Base-by-base conservation (phyloP, 331 rosid species). In the Rhamnella rubrinervis region DNA sequence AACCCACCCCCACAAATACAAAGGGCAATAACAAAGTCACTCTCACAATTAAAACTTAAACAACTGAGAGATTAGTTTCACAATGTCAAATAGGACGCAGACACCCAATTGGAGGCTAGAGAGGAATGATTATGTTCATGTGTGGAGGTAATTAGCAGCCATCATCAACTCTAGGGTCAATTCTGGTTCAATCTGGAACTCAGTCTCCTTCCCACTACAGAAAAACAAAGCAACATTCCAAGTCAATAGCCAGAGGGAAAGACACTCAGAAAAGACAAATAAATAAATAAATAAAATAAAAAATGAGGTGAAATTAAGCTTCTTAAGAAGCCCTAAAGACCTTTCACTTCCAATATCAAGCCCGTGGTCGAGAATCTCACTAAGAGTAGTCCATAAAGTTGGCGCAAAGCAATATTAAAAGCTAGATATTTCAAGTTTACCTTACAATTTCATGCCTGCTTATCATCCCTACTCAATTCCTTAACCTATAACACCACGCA, bases 121-220 rank as follows among this genome's bases (percentile, higher is more conserved):
- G 57, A 70, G 57, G 66, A 41, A 64, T 26, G 78, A 26, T 3
- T 65, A 47, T 23, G 20, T 55, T 88, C 80, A 88, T 53, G 97
- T 91, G 84, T 91, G 91, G 46, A 88, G 96, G 79, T 91, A 91
- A 80, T 91, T 91, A 76, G 97, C 97, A 50, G 96, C 97, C 97
- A 91, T 91, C 96, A 91, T 85, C 84, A 91, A 69, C 87, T 91
- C 97, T 72, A 91, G 85, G 46, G 96, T 89, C 78, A 91, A 71
- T 73, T 91, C 97, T 26, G 97, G 96, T 76, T 91, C 97, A 71
- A 91, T 91, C 35, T 84, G 93, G 77, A 91, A 91, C 83, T 91
- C 97, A 0, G 90, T 82, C 88, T 91, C 96, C 82, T 88, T 86
- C 58, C 97, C 97, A 59, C 97, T 91, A 18, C 46, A 74, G 73